Evolutionary conservation across 208 protist species (phyloP).

Genomic region (Perkinsela sp.): DNA sequence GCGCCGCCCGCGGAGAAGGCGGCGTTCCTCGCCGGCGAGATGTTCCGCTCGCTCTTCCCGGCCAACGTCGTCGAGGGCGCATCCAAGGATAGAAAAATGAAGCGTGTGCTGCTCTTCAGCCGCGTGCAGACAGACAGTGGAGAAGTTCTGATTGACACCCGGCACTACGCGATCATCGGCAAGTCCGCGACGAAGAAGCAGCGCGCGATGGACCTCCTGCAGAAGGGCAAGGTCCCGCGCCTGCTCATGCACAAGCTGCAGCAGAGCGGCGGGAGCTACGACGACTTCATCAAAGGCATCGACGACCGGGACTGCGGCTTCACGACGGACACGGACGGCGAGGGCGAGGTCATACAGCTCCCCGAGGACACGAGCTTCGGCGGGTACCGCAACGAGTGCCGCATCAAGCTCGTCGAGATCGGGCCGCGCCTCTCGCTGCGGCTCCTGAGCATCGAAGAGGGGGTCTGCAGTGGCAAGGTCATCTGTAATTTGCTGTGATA

Average conservation of each 20-base stretch:
- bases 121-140: constrained; percentile 61
- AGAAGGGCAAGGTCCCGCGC: constrained; percentile 27
- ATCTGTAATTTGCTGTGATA: constrained; percentile 20
- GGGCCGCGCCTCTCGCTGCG: constrained; percentile 59
- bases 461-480: constrained; percentile 46
- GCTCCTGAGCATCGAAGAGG: constrained; percentile 58
- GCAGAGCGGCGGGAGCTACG: constrained; percentile 29
- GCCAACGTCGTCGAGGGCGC: constrained; percentile 39
- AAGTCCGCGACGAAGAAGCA: neutral
- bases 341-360: constrained; percentile 58
- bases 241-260: constrained; percentile 59
- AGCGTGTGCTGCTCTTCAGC: constrained; percentile 42
- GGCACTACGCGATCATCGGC: constrained; percentile 20
- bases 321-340: constrained; percentile 60
- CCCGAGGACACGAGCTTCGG: constrained; percentile 48
- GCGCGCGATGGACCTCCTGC: constrained; percentile 16
- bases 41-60: constrained; percentile 10
- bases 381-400: constrained; percentile 49
- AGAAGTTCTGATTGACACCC: constrained; percentile 45
- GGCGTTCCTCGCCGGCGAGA: constrained; percentile 16
- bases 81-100: constrained; percentile 27
- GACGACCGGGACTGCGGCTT: constrained; percentile 41
- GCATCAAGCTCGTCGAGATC: constrained; percentile 64
- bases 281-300: constrained; percentile 39
- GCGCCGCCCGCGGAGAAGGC: constrained; percentile 44